A percentile compares a stretch with the other conserved stretches of the same genome.
These are phyloP conservation scores for Poteriospumella lacustris DNA, from an alignment of 108 stramenopile genomes.

Conservation along the genomic window DNA sequence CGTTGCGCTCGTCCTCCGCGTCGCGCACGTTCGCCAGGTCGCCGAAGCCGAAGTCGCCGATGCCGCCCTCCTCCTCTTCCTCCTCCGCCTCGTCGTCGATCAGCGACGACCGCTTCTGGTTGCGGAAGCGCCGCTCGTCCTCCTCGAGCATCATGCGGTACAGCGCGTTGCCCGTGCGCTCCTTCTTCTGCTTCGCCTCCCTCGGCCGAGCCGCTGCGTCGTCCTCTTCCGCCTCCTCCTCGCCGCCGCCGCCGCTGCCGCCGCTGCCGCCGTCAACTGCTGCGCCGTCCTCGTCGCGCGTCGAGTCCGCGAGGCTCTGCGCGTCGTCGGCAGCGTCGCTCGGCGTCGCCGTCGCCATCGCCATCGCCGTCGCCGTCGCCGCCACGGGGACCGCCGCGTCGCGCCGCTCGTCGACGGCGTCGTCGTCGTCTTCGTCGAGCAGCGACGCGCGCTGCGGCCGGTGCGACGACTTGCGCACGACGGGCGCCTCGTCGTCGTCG, in stretches of 20 bases:
- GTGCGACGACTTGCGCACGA: too few species aligned
- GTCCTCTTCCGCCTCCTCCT: not conserved
- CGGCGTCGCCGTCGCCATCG: not conserved
- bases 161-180: not conserved
- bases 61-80: conserved; percentile 17
- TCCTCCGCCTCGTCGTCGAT: conserved; percentile 29
- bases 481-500: conserved; percentile 20
- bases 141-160: conserved; percentile 11
- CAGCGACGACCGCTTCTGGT: not conserved
- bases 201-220: not conserved
- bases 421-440: conserved; percentile 1
- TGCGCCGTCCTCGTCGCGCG: not conserved
- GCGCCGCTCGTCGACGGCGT: not conserved
- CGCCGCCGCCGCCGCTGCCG: not conserved
- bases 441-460: not conserved
- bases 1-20: not conserved
- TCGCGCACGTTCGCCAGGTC: not conserved
- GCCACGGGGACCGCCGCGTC: not conserved
- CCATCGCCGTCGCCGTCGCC: not conserved
- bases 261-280: not conserved
- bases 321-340: not conserved
- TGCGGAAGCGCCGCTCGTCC: not conserved
- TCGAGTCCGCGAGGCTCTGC: not conserved
- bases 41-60: conserved; percentile 24
- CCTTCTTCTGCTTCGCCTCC: not conserved